phyloP scores from a whole-genome alignment of 202 grass and related monocot genomes.

The Setaria viridis region DNA sequence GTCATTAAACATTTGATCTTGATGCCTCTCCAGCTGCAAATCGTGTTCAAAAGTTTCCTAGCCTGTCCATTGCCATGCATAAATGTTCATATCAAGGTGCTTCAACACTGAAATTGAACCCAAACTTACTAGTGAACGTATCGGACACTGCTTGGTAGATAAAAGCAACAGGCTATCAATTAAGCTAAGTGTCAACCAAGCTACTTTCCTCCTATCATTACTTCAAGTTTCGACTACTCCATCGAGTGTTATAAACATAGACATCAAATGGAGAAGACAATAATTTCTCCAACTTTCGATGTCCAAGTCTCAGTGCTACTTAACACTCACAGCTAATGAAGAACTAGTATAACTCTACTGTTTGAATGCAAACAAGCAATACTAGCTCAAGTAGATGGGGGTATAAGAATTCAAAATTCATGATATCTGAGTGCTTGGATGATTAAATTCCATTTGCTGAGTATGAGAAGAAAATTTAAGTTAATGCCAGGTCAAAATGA shows the following conservation, averaged over 20 bases:
- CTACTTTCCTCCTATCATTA: not conserved
- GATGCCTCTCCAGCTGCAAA: too few species aligned
- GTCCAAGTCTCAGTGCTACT: constrained; percentile 2
- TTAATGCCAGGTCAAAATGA: constrained; percentile 11
- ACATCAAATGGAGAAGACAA: not conserved
- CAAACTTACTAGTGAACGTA: not conserved
- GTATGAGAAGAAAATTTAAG: constrained; percentile 10
- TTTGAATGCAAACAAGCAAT: constrained; percentile 26
- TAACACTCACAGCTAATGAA: constrained; percentile 5
- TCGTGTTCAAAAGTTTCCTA: too few species aligned
- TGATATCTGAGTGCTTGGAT: not conserved
- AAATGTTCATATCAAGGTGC: constrained; percentile 27
- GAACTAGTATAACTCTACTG: constrained; percentile 22
- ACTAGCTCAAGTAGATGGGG: constrained; percentile 8
- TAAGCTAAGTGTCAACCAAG: constrained; percentile 9
- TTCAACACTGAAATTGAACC: not conserved
- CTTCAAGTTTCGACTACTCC: not conserved
- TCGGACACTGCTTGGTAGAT: constrained; percentile 24
- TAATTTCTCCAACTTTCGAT: constrained; percentile 7
- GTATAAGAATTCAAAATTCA: constrained; percentile 19
- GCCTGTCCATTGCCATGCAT: not conserved
- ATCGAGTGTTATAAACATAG: constrained; percentile 1
- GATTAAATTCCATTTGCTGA: constrained; percentile 27
- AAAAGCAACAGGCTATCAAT: constrained; percentile 21
- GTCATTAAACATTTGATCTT: too few species aligned